Evolutionary conservation across 768 basidiomycete genomes (phyloP).

Genomic region (Chlorophyllum brunneum): DNA sequence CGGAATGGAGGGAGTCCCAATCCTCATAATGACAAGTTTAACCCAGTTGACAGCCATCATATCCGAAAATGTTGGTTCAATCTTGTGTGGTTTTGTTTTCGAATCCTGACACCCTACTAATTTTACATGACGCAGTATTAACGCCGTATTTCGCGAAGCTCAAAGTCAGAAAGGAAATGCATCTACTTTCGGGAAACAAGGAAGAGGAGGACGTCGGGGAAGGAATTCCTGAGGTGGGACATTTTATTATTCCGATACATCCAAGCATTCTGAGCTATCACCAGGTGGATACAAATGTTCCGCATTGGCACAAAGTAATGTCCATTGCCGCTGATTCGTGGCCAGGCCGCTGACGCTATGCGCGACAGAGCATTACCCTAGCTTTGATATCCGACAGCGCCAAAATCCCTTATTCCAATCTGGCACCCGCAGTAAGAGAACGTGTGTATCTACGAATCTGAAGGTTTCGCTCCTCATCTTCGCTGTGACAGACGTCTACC

Average conservation of each 20-base stretch:
- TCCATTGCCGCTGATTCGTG: not conserved
- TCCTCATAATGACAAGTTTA: constrained; percentile 50
- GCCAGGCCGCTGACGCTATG: constrained; percentile 1
- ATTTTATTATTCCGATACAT: not conserved
- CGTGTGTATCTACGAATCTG: constrained; percentile 41
- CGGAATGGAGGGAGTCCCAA: constrained; percentile 64
- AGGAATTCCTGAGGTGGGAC: constrained; percentile 48
- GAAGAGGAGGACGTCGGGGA: constrained; percentile 37
- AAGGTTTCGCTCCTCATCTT: not conserved
- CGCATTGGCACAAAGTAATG: constrained; percentile 78
- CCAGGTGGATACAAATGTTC: constrained; percentile 58
- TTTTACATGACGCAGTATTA: constrained; percentile 48
- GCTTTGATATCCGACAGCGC: constrained; percentile 75
- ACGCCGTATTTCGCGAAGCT: constrained; percentile 77
- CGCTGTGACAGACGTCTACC: constrained; percentile 49
- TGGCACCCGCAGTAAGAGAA: constrained; percentile 58
- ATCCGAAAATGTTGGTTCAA: constrained; percentile 63
- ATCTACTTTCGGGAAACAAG: constrained; percentile 51
- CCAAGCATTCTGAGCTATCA: not conserved
- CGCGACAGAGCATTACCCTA: constrained; percentile 77
- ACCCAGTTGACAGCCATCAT: constrained; percentile 59
- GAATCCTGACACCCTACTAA: constrained; percentile 1
- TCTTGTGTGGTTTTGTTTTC: constrained; percentile 9
- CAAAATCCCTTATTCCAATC: constrained; percentile 44
- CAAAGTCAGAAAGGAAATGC: constrained; percentile 80